Percentiles rank a stretch among this genome's conserved stretches.
Evolutionary conservation across 176 grass and related monocot genomes (phyloP).

Genomic region (Bothriochloa decipiens): DNA sequence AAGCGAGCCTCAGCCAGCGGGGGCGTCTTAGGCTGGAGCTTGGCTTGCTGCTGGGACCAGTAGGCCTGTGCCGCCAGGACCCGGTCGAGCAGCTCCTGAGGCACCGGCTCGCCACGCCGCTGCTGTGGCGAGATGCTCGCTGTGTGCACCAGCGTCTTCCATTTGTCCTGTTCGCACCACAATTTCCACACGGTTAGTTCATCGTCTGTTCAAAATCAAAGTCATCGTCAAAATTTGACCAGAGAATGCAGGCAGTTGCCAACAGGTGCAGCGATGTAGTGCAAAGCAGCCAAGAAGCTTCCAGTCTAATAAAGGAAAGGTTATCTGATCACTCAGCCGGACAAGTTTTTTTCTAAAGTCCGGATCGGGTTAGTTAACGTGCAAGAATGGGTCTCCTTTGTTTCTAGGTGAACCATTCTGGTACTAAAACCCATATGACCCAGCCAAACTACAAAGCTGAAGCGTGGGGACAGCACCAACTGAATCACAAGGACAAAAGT

Average conservation of each 20-base stretch:
- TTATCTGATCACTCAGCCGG: conserved; percentile 44
- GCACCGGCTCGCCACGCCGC: conserved; percentile 90
- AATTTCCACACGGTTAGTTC: conserved; percentile 66
- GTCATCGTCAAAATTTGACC: conserved; percentile 55
- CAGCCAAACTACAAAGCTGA: conserved; percentile 52
- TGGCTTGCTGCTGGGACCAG: conserved; percentile 97
- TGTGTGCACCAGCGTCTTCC: conserved; percentile 99
- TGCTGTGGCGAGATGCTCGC: conserved; percentile 96
- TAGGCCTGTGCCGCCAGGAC: conserved; percentile 86
- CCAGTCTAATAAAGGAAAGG: conserved; percentile 50
- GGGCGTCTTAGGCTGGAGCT: conserved; percentile 82
- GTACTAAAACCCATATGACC: conserved; percentile 44
- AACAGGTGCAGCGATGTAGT: conserved; percentile 20
- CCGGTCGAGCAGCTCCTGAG: conserved; percentile 89
- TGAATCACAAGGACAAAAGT: conserved; percentile 43
- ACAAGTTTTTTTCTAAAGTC: conserved; percentile 56
- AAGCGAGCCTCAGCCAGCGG: conserved; percentile 64
- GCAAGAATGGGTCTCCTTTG: conserved; percentile 55
- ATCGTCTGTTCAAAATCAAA: conserved; percentile 47
- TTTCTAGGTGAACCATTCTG: conserved; percentile 57
- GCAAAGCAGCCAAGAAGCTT: conserved; percentile 56
- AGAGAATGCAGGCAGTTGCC: conserved; percentile 35
- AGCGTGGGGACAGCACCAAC: conserved; percentile 52
- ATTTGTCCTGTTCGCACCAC: conserved; percentile 85
- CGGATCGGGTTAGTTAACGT: conserved; percentile 57